Evolutionary conservation across 805 yeast species (phyloP), one percentile per base, ranked within the genome.

Genomic region (Lipomyces chichibuensis): DNA sequence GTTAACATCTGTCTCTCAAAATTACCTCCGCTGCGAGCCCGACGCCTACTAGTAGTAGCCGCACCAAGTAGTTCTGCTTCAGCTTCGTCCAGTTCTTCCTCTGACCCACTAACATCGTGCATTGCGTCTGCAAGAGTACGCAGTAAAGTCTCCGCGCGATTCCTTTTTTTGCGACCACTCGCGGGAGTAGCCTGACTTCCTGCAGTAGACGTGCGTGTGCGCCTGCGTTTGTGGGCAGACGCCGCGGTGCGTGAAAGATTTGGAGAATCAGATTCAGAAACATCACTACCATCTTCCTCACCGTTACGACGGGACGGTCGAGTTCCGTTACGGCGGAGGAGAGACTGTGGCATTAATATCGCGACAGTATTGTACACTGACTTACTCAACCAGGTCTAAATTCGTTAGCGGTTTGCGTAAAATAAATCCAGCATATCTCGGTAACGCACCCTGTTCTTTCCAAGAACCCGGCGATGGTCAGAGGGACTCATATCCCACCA

Each of bases 401-500:
- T 25, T 25, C 11, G 59, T 61, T 35, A 61, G 62, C 39, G n/a
- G 7, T 23, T 29, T 43, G 25, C 39, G 13, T 17, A 37, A 9
- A 6, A 46, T 5, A 46, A 25, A 5, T 9, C 4, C 39, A 25
- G 11, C 29, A 23, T 8, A n/a, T 29, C n/a, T 9, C 25, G 2
- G 52, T 17, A 43, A 33, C 60, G 14, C 58, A 57, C 69, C 37
- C 71, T 46, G 55, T 65, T 69, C 53, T 63, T 65, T 13, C 71
- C 71, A 27, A 69, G 57, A 35, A 64, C 20, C 37, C 66, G 55
- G n/a, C 71, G 67, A 43, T 69, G 71, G 23, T 69, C 71, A 9
- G 56, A 27, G 17, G 69, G 65, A 13, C 59, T n/a, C 54, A 69
- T 39, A 52, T 67, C 71, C 71, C 71, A 69, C 71, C 71, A 69